phyloP scores from a whole-genome alignment of 2,329 filamentous ascomycete species.

The Xylariaceae sp. region DNA sequence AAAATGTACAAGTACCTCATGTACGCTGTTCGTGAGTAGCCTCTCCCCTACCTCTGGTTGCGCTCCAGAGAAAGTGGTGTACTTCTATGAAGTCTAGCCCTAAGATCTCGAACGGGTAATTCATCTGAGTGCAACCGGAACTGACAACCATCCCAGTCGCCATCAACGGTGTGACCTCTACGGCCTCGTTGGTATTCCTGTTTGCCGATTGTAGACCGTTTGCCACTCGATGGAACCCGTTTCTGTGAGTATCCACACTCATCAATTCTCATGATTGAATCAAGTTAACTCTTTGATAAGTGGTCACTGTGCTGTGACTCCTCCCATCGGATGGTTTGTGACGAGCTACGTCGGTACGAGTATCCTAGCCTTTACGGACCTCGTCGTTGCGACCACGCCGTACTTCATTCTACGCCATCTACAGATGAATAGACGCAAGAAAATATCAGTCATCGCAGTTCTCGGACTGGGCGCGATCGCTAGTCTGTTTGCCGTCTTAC shows the following conservation, averaged over 20 bases:
- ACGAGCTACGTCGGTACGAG: not conserved
- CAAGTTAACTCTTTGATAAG: not conserved
- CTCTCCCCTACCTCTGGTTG: too few relatives aligned
- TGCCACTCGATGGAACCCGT: not conserved
- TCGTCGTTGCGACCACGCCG: constrained; percentile 27
- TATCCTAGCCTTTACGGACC: constrained; percentile 25
- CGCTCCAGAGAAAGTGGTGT: too few relatives aligned
- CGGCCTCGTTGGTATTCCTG: not conserved
- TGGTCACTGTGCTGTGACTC: not conserved
- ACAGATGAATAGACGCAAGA: constrained; percentile 25
- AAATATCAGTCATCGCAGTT: constrained; percentile 13
- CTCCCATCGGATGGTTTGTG: not conserved
- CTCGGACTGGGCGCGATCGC: constrained; percentile 10
- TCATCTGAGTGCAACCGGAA: constrained; percentile 13
- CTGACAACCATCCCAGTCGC: not conserved
- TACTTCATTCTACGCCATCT: constrained; percentile 28
- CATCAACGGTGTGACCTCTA: not conserved
- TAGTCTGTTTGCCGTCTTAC: constrained; percentile 9
- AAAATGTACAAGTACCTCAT: constrained; percentile 10
- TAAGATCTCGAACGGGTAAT: too few relatives aligned
- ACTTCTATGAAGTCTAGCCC: too few relatives aligned
- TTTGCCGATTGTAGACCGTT: not conserved
- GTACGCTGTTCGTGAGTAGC: constrained; percentile 8
- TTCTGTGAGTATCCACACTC: not conserved
- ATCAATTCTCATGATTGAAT: not conserved